These are phyloP conservation scores for Vanrija sp. DNA, from an alignment of 1,284 basidiomycete genomes.

Conservation along the genomic window DNA sequence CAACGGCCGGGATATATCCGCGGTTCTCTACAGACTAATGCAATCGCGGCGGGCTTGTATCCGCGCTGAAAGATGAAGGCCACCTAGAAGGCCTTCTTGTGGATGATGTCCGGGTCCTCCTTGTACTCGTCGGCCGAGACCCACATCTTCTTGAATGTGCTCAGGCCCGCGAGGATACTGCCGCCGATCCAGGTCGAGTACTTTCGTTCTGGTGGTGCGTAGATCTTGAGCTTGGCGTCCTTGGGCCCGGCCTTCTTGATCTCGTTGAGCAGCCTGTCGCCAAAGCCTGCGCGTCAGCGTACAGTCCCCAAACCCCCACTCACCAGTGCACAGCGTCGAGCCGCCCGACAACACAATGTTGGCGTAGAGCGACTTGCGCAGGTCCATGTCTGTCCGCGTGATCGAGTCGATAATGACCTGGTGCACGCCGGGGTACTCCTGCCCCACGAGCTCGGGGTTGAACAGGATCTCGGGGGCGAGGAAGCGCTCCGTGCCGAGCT, in stretches of 20 bases:
- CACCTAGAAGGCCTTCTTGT: conserved; percentile 52
- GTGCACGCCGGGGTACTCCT: conserved; percentile 95
- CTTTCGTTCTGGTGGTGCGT: conserved; percentile 98
- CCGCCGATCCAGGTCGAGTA: conserved; percentile 99
- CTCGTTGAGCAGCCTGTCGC: conserved; percentile 90
- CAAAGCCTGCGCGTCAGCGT: conserved; percentile 64
- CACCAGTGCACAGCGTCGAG: conserved; percentile 88
- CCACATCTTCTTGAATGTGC: conserved; percentile 99
- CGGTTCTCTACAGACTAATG: neutral
- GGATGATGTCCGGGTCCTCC: conserved; percentile 97
- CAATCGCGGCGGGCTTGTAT: neutral
- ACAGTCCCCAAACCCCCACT: conserved; percentile 16
- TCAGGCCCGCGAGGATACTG: conserved; percentile 88
- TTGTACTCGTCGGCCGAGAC: conserved; percentile 99
- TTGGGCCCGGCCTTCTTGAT: conserved; percentile 95
- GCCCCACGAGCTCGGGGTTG: conserved; percentile 93
- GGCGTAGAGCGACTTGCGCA: conserved; percentile 89
- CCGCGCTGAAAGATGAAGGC: neutral
- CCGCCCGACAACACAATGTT: conserved; percentile 97
- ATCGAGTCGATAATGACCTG: conserved; percentile 63
- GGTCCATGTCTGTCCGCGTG: conserved; percentile 61
- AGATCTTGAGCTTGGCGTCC: conserved; percentile 98
- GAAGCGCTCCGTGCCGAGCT: conserved; percentile 92
- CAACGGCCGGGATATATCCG: neutral
- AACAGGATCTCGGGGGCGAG: conserved; percentile 96